Evolutionary conservation across 2,329 filamentous ascomycete species (phyloP).

Genomic region (Diaporthe australafricana): DNA sequence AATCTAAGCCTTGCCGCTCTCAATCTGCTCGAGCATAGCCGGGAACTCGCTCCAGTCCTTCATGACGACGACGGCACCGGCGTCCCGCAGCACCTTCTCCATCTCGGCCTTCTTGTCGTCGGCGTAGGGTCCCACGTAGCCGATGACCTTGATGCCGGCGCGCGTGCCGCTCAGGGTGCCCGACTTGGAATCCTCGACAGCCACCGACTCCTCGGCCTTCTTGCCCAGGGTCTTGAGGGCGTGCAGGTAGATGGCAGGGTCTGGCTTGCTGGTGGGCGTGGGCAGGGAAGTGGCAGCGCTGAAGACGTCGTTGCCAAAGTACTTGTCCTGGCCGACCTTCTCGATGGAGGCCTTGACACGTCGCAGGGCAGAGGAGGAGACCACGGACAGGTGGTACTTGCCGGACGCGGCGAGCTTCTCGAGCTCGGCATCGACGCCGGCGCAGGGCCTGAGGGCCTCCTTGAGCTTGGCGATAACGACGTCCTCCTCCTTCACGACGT

Average conservation of each 20-base stretch:
- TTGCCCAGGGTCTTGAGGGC: constrained; percentile 81
- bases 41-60: constrained; percentile 69
- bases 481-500: constrained; percentile 83
- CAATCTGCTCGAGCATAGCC: constrained; percentile 57
- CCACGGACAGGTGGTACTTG: constrained; percentile 81
- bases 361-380: constrained; percentile 82
- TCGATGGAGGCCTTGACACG: constrained; percentile 82
- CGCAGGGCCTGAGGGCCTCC: constrained; percentile 74
- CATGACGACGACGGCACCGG: constrained; percentile 74
- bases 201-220: constrained; percentile 77
- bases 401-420: constrained; percentile 69
- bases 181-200: constrained; percentile 90
- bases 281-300: constrained; percentile 83
- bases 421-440: constrained; percentile 75
- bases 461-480: constrained; percentile 85
- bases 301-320: constrained; percentile 83
- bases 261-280: constrained; percentile 88
- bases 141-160: constrained; percentile 84
- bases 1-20: constrained; percentile 45
- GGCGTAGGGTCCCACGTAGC: constrained; percentile 85
- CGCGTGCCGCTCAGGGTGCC: constrained; percentile 80
- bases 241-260: constrained; percentile 87
- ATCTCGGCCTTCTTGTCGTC: constrained; percentile 73
- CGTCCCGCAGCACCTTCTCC: constrained; percentile 68
- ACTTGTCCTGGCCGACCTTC: constrained; percentile 83